Percentiles rank a stretch among this genome's conserved stretches.
Evolutionary conservation across 2,329 filamentous ascomycete genomes (phyloP).

Genomic region (Fusarium cyanostomum): DNA sequence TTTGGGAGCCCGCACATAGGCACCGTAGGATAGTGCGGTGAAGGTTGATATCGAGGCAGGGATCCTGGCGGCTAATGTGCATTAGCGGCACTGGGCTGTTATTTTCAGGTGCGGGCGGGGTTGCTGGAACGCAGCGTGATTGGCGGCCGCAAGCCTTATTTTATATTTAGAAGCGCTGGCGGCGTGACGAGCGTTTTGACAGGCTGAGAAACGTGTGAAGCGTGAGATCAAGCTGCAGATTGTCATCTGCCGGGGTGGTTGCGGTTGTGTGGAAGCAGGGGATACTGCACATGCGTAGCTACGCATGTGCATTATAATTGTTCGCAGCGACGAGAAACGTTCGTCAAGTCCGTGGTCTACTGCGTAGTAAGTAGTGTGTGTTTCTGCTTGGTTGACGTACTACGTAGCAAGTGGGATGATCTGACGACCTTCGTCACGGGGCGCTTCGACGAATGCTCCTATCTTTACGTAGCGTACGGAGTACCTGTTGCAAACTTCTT

Average conservation of each 20-base stretch:
- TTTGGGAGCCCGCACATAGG: no score
- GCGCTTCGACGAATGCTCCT: not conserved
- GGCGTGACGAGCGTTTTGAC: conserved; percentile 19
- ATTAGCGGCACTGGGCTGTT: conserved; percentile 36
- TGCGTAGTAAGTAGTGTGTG: no score
- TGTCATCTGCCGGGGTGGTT: conserved; percentile 9
- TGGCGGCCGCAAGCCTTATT: conserved; percentile 10
- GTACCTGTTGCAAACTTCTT: not conserved
- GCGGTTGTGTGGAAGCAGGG: conserved; percentile 3
- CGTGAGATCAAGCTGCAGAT: conserved; percentile 28
- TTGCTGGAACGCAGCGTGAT: conserved; percentile 6
- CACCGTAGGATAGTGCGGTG: not conserved
- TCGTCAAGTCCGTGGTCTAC: no score
- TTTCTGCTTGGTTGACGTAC: no score
- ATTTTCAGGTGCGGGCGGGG: conserved; percentile 31
- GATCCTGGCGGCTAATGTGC: conserved; percentile 39
- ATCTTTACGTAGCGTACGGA: not conserved
- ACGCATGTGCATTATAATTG: not conserved
- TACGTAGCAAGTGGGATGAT: no score
- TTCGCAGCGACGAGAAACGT: not conserved
- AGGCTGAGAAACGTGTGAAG: conserved; percentile 28
- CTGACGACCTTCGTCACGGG: not conserved
- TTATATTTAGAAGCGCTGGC: conserved; percentile 34
- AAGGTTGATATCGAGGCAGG: not conserved
- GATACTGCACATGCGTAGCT: not conserved